Evolutionary conservation across 139 green algal genomes (phyloP), one percentile per base, ranked within the genome.

Genomic region (Protoeuglena noctilucae): DNA sequence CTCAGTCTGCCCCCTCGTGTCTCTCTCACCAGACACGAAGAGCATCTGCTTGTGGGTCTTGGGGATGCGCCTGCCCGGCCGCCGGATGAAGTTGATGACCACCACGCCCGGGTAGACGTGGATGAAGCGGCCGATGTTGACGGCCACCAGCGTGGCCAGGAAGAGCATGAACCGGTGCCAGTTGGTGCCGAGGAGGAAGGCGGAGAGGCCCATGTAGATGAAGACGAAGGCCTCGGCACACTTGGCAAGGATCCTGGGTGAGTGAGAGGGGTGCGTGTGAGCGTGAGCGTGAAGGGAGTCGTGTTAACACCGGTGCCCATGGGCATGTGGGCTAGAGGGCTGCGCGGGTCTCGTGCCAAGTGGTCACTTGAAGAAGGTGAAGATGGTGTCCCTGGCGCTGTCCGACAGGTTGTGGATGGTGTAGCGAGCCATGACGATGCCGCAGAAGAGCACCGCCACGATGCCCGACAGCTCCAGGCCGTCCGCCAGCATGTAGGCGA

Each of bases 171-270:
- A n/a, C n/a, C n/a, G n/a, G n/a, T n/a, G n/a, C n/a, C n/a, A n/a
- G n/a, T n/a, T n/a, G n/a, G n/a, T n/a, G 23, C 40, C 18, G 19
- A 21, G 24, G 23, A n/a, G n/a, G n/a, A n/a, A n/a, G n/a, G n/a
- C n/a, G n/a, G n/a, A n/a, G 1, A 53, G 55, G 25, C 81, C 81
- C 27, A 86, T 82, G 68, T 86, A 86, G 6, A 71, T 58, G 49
- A 85, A 88, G n/a, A 87, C 70, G 61, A 87, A 88, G 6, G 75
- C 72, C 64, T 93, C 83, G 22, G 80, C 76, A 45, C 84, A 57
- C 23, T 54, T 70, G 6, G 69, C 62, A 27, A 76, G 40, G 1
- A 70, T 58, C 28, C 67, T 58, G 68, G 81, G 88, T 29, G 81
- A 70, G 4, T 53, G n/a, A n/a, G n/a, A n/a, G n/a, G n/a, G n/a